A percentile compares a stretch with the other conserved stretches of the same genome.
These are phyloP conservation scores for Castanea sativa DNA, from an alignment of 306 rosid genomes.

Conservation along the genomic window DNA sequence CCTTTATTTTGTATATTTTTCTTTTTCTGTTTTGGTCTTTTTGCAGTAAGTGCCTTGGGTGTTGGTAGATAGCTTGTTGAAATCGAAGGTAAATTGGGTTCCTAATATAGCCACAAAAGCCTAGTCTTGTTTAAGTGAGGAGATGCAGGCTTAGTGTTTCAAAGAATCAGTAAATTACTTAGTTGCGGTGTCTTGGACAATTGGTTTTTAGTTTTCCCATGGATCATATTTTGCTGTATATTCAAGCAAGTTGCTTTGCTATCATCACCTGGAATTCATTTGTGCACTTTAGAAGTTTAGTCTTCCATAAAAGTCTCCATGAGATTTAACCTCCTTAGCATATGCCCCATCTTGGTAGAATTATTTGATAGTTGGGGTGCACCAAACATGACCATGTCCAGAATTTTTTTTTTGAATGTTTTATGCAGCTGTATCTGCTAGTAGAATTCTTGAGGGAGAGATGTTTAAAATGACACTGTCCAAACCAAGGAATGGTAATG, in stretches of 20 bases:
- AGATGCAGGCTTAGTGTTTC: not conserved
- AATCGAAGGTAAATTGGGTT: too few species aligned
- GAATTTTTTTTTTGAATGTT: conserved; percentile 11
- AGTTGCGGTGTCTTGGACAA: not conserved
- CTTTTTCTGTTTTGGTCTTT: too few species aligned
- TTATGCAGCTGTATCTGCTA: conserved; percentile 42
- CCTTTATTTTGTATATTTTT: not conserved
- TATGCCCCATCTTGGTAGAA: not conserved
- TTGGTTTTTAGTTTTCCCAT: not conserved
- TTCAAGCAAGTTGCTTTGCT: not conserved
- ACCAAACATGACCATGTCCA: not conserved
- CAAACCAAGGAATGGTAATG: conserved; percentile 56
- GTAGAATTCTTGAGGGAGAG: conserved; percentile 64
- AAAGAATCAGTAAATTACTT: not conserved
- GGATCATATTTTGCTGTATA: not conserved
- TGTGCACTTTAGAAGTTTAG: not conserved
- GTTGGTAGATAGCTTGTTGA: too few species aligned
- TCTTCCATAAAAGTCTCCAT: not conserved
- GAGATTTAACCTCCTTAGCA: not conserved
- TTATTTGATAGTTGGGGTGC: not conserved
- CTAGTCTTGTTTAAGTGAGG: not conserved
- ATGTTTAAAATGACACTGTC: conserved; percentile 53
- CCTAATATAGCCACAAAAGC: too few species aligned
- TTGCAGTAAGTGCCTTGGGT: too few species aligned
- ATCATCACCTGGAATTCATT: not conserved